Evolutionary conservation across 2,329 filamentous ascomycete genomes (phyloP), one percentile per base, ranked within the genome.

Genomic region (Diaporthe ilicicola): DNA sequence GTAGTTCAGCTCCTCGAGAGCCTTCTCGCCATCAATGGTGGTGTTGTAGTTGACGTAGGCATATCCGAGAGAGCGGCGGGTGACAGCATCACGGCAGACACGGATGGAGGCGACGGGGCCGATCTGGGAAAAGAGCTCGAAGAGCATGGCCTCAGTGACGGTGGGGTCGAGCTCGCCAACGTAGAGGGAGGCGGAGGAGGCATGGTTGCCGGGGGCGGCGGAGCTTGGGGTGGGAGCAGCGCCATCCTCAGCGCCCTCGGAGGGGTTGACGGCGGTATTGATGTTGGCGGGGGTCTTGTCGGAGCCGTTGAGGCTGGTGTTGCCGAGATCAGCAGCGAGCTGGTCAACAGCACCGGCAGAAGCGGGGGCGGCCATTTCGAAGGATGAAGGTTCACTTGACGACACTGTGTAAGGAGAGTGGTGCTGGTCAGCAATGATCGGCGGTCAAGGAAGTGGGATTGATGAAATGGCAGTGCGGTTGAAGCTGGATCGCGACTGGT

Each of bases 1-100:
- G 89, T 99, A 99, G 91, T 99, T 99, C 78, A 99, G 90, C 86
- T 99, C 96, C 87, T 99, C 96, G 73, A 99, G 92, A 79, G 96
- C 96, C 86, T 97, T 97, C 89, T 99, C 96, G 79, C 96, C 96
- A 82, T 99, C 96, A 74, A 91, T 84, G 74, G 95, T 97, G 84
- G 94, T 95, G 89, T 98, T 99, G 91, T 98, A 99, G 91, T 99
- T 99, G 86, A 99, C 96, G 84, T 99, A 99, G 84, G 96, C 96
- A 84, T 99, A 99, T 77, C 96, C 96, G 76, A 99, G 94, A 76
- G 96, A 99, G 84, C 96, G 95, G 83, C 96, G 95, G 81, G 96
- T 98, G 81, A 99, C 95, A 74, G 96, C 95, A 81, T 99, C 96
- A 86, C 96, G 96, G 91, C 96, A 99, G 82, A 99, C 96, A 90